Evolutionary conservation across 306 rosid species (phyloP), one percentile per base, ranked within the genome.

Genomic region (apple (Malus domestica)): DNA sequence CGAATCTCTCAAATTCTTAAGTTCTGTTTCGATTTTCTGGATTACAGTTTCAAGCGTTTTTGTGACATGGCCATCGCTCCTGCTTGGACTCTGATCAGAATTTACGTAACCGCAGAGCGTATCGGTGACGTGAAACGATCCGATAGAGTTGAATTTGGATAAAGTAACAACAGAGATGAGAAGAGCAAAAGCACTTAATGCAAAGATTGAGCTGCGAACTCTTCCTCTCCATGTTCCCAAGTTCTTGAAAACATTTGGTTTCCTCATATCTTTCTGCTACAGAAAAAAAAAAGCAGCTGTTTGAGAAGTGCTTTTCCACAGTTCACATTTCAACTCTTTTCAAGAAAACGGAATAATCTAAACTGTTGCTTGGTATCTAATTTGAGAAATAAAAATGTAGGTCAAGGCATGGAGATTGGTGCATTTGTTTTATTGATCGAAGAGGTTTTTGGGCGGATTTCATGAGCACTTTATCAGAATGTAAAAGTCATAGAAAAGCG

Each of bases 161-260:
- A 89, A 74, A 68, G 87, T 78, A 62, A 77, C 80, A 59, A 72
- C 51, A 57, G 83, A 88, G 22, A 89, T 83, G 67, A 91, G 75
- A 81, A 87, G 75, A 45, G 84, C 86, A 80, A 86, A 59, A 18
- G 80, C 63, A n/a, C 88, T 86, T 30, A 80, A 76, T 12, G 72
- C 7, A 20, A 85, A 75, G 72, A 91, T 77, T 52, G 83, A 72
- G 57, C 78, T 61, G 71, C 84, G 85, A 78, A 78, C 72, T 35
- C 83, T 74, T 51, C 82, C 76, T 73, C 88, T 89, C 85, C 92
- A 88, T 63, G 73, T 77, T 75, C 68, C 87, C 14, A 81, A 80
- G 79, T 80, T 86, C 16, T 67, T 11, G 16, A 22, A 51, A 81
- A 57, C 83, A 73, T 80, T 83, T 29, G 64, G 88, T 70, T 76